Evolutionary conservation across 108 stramenopile genomes (phyloP).

Genomic region (Tribonema minus): DNA sequence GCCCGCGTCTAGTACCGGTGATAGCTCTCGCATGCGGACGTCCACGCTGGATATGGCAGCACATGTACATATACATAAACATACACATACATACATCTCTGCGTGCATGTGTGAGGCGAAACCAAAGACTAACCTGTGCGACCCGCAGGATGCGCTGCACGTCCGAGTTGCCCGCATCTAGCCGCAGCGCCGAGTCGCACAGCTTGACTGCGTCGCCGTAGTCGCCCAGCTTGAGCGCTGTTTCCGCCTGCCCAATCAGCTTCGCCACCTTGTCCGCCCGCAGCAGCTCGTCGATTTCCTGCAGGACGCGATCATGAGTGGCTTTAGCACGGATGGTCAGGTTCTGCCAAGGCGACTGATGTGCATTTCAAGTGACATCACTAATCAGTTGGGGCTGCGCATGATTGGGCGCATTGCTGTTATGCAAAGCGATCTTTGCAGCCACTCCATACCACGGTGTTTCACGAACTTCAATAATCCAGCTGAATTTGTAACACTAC

Average conservation of each 20-base stretch:
- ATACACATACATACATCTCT: too few relatives aligned
- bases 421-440: too few relatives aligned
- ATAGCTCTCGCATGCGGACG: too few relatives aligned
- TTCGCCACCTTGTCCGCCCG: constrained; percentile 72
- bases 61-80: too few relatives aligned
- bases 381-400: not conserved
- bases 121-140: too few relatives aligned
- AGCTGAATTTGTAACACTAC: too few relatives aligned
- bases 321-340: too few relatives aligned
- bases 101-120: too few relatives aligned
- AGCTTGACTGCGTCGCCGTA: constrained; percentile 79
- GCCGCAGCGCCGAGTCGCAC: constrained; percentile 76
- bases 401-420: too few relatives aligned
- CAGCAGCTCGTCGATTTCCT: constrained; percentile 50
- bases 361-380: not conserved
- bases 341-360: not conserved
- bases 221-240: constrained; percentile 78
- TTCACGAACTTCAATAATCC: too few relatives aligned
- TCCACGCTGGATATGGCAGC: too few relatives aligned
- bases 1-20: constrained; percentile 90
- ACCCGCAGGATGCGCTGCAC: constrained; percentile 61
- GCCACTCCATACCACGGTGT: too few relatives aligned
- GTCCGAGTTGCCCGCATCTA: constrained; percentile 88
- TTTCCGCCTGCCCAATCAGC: constrained; percentile 74
- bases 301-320: not conserved